A percentile compares a stretch with the other conserved stretches of the same genome.
Evolutionary conservation across 305 asterid genomes (phyloP).

Genomic region (Fraxinus baroniana): DNA sequence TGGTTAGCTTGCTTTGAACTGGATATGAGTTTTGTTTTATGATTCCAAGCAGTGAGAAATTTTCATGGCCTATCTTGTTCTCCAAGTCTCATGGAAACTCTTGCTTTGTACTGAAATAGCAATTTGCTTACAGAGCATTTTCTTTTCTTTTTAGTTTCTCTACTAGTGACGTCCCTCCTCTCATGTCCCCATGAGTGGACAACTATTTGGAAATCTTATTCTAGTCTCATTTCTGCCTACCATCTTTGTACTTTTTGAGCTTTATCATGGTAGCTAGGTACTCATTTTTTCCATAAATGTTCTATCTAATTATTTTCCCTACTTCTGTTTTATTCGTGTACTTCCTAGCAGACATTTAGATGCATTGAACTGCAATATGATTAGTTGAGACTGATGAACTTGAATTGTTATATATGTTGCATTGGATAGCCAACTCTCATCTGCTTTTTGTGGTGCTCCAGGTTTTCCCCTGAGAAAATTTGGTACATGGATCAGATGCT

Average conservation of each 20-base stretch:
- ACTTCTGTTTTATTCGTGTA: background rate
- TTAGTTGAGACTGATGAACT: conserved; percentile 13
- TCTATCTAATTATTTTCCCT: background rate
- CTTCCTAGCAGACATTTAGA: conserved; percentile 1
- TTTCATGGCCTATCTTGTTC: conserved; percentile 1
- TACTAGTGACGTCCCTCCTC: conserved; percentile 1
- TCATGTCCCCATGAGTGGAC: conserved; percentile 8
- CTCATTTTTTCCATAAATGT: conserved; percentile 7
- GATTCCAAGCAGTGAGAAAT: conserved; percentile 11
- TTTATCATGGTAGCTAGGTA: background rate
- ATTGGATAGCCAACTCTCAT: conserved; percentile 15
- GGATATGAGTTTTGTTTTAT: conserved; percentile 8
- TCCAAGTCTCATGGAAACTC: conserved; percentile 10
- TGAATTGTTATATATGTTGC: conserved; percentile 22
- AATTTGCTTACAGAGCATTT: conserved; percentile 1
- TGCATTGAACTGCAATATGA: background rate
- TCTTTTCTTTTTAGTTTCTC: conserved; percentile 17
- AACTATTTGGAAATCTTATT: conserved; percentile 17
- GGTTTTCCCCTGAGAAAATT: conserved; percentile 89
- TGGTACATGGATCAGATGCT: conserved; percentile 99
- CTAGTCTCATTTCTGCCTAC: conserved; percentile 2
- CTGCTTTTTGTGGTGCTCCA: conserved; percentile 30
- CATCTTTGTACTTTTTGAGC: background rate
- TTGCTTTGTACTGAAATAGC: conserved; percentile 25
- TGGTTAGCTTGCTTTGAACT: conserved; percentile 10